Evolutionary conservation across 1,139 yeast genomes (phyloP), one percentile per base, ranked within the genome.

Genomic region (Geotrichum restrictum): DNA sequence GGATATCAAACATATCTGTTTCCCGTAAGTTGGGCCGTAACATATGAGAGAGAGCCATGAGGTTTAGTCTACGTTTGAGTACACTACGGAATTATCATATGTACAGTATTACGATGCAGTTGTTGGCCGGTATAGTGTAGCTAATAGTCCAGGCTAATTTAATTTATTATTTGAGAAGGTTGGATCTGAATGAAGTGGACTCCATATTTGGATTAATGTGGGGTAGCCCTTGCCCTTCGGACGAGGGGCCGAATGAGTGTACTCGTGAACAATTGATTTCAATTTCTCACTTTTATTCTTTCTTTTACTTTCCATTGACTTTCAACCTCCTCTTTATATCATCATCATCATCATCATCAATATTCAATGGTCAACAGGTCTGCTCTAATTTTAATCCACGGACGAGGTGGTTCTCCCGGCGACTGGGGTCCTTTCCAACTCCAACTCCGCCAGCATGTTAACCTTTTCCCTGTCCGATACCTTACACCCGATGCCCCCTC

Each of bases 381-480:
- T 3, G 52, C 52, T 8, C 48, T 49, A 13, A 49, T 49, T 36
- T 24, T 49, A n/a, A 36, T 49, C 36, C 52, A 49, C 32, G 52
- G 47, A 6, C 41, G 37, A 10, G 18, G 22, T n/a, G 52, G 52
- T 2, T 36, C 39, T 13, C 52, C 52, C 1, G 52, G 48, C 31
- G 52, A 49, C 38, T 49, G 46, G 46, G 19, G 29, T 14, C 21
- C 47, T 1, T 37, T 49, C 39, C 52, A 49, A n/a, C 24, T 45
- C 14, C 52, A 43, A n/a, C 48, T 49, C 16, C 42, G 52, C 21
- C 37, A 39, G 39, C 37, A 36, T 24, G 22, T 39, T 4, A 39
- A 42, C 6, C 32, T 42, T 14, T 49, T 49, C 36, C 52, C 52
- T 31, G 48, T 49, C n/a, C 42, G 52, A 13, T 49, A 49, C 48